Base-by-base conservation (phyloP, 768 basidiomycete species). In the Tulasnella calospora region DNA sequence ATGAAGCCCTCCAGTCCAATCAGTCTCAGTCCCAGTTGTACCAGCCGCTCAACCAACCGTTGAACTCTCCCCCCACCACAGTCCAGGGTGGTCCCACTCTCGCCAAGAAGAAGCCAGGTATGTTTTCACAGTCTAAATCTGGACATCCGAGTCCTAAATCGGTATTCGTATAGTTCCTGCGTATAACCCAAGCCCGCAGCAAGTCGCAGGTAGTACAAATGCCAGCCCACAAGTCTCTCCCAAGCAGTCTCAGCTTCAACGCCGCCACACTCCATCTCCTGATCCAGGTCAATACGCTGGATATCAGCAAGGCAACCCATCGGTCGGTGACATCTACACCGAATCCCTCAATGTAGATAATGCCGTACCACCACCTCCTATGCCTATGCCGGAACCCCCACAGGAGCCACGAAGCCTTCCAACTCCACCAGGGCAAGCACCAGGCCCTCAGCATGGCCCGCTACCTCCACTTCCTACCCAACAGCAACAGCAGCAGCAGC, bases 31-130 rank as follows among this genome's bases (percentile, higher is more conserved):
- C 74, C n/a, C 75, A 76, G 40, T 33, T 74, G 33, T 47, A 73
- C n/a, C 73, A 51, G 73, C 73, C 73, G n/a, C 44, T 27, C 21
- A 44, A 72, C 47, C 38, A 46, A 47, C 21, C 69, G 13, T 27
- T 30, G 27, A 47, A 41, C 72, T 35, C 71, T 83, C 88, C 44
- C 15, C 69, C 40, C n/a, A 67, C 55, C 69, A 41, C 57, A 10
- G 61, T 67, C 13, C 61, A 70, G 13, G 73, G 36, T 67, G 69
- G 51, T 57, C 33, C 74, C 61, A 27, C 33, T 69, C 27, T 57
- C 17, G 72, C 80, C 76, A 92, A 92, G 86, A 92, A 93, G 83
- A 93, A 93, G 83, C 90, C 92, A 27, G 88, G 77, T 78, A 44
- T 8, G 77, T 46, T 7, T 17, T 3, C 19, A 72, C 13, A 5